Conservation (phyloP, 1,139 yeast species). For the Pichia sorboxylosa region DNA sequence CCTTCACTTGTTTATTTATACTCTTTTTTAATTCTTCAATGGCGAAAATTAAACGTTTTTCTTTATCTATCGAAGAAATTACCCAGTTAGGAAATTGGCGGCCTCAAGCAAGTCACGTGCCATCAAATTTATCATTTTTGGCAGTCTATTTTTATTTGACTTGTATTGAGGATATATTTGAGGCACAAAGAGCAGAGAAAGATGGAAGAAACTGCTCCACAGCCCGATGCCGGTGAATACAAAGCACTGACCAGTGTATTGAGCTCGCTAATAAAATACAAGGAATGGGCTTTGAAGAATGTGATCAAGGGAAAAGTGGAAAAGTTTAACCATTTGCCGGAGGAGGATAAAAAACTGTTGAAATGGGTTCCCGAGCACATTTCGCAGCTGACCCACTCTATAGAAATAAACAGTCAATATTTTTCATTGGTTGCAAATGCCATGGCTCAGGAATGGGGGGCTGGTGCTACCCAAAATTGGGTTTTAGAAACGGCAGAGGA, state of each 20-base stretch:
- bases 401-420: conserved; percentile 40
- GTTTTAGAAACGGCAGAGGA: conserved; percentile 30
- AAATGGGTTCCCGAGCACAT: conserved; percentile 45
- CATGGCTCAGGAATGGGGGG: conserved; percentile 47
- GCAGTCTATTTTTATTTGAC: too few species aligned
- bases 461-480: conserved; percentile 24
- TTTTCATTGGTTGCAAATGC: conserved; percentile 34
- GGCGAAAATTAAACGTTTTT: too few species aligned
- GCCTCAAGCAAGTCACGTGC: too few species aligned
- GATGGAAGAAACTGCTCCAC: too few species aligned
- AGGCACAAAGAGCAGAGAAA: too few species aligned
- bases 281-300: conserved; percentile 23
- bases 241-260: conserved; percentile 21
- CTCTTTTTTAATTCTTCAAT: too few species aligned
- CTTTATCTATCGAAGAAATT: too few species aligned
- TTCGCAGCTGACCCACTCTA: conserved; percentile 32
- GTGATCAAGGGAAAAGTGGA: conserved; percentile 23
- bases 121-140: too few species aligned
- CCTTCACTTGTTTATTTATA: too few species aligned
- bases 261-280: conserved; percentile 21
- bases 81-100: too few species aligned
- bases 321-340: conserved; percentile 28
- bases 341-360: conserved; percentile 32
- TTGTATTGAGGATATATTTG: too few species aligned
- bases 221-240: conserved; percentile 14